phyloP scores from a whole-genome alignment of 768 basidiomycete genomes.

The Termitomyces sp. region DNA sequence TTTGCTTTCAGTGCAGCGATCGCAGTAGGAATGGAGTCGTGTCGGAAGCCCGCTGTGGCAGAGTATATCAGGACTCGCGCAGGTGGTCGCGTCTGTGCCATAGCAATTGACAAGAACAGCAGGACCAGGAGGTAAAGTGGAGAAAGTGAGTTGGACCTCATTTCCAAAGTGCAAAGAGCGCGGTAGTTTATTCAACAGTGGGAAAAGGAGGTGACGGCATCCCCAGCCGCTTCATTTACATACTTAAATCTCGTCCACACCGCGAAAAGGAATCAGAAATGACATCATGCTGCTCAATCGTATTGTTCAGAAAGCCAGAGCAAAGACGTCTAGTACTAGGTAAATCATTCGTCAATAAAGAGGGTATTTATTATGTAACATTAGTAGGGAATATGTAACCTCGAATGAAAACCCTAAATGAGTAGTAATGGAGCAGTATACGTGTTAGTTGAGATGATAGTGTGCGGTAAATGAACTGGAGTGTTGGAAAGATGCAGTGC shows the following conservation, averaged over 20 bases:
- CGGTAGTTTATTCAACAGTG: too few relatives aligned
- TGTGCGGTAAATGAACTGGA: not conserved
- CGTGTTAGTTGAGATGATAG: not conserved
- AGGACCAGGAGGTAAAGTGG: not conserved
- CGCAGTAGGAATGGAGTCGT: slow-evolving; percentile 75
- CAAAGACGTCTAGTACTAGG: not conserved
- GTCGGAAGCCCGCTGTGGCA: slow-evolving; percentile 58
- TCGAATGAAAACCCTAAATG: not conserved
- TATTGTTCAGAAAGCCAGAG: not conserved
- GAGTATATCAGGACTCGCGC: slow-evolving; percentile 59
- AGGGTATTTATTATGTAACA: slow-evolving; percentile 16
- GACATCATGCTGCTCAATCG: not conserved
- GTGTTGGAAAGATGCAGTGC: not conserved
- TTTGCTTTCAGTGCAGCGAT: slow-evolving; percentile 49
- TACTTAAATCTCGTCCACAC: too few relatives aligned
- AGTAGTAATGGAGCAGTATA: not conserved
- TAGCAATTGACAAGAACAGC: not conserved
- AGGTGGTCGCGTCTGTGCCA: slow-evolving; percentile 5
- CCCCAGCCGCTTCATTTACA: too few relatives aligned
- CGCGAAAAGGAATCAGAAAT: too few relatives aligned
- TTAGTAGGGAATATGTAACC: slow-evolving; percentile 13
- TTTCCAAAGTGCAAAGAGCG: not conserved
- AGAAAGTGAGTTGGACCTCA: not conserved
- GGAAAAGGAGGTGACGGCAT: not conserved
- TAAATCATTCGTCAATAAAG: not conserved